Evolutionary conservation across 306 rosid species (phyloP).

Genomic region (Biancaea sappan): DNA sequence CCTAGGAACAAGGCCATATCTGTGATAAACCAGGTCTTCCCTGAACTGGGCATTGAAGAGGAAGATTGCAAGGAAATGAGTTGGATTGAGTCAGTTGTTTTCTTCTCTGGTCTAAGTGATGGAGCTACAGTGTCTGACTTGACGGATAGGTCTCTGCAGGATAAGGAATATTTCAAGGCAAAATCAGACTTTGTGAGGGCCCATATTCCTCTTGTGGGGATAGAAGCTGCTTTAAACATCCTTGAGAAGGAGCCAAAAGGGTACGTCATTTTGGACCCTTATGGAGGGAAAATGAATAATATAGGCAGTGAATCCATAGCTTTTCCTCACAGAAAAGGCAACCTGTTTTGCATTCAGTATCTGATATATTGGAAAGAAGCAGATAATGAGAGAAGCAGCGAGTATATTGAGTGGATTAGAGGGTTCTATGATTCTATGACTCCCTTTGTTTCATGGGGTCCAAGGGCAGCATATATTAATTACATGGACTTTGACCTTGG

Average conservation of each 20-base stretch:
- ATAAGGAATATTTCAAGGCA: constrained; percentile 65
- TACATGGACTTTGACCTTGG: constrained; percentile 81
- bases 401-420: constrained; percentile 68
- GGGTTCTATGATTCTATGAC: constrained; percentile 60
- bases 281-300: constrained; percentile 63
- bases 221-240: constrained; percentile 44
- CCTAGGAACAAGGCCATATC: constrained; percentile 40
- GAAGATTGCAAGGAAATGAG: constrained; percentile 71
- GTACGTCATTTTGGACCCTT: constrained; percentile 62
- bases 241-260: constrained; percentile 71
- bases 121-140: constrained; percentile 52
- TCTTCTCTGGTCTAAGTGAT: constrained; percentile 59
- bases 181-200: constrained; percentile 66
- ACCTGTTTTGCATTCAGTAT: constrained; percentile 65
- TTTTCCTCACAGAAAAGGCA: constrained; percentile 79
- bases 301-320: constrained; percentile 71
- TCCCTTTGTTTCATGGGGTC: constrained; percentile 63
- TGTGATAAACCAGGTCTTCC: constrained; percentile 44
- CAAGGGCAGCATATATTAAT: constrained; percentile 81
- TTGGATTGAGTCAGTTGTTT: constrained; percentile 72
- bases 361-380: constrained; percentile 61
- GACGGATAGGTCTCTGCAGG: constrained; percentile 48
- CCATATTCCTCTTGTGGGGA: constrained; percentile 47
- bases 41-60: constrained; percentile 48
- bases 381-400: constrained; percentile 47